A percentile compares a stretch with the other conserved stretches of the same genome.
phyloP scores from a whole-genome alignment of 208 protist species.

The Chromosphaera perkinsii region DNA sequence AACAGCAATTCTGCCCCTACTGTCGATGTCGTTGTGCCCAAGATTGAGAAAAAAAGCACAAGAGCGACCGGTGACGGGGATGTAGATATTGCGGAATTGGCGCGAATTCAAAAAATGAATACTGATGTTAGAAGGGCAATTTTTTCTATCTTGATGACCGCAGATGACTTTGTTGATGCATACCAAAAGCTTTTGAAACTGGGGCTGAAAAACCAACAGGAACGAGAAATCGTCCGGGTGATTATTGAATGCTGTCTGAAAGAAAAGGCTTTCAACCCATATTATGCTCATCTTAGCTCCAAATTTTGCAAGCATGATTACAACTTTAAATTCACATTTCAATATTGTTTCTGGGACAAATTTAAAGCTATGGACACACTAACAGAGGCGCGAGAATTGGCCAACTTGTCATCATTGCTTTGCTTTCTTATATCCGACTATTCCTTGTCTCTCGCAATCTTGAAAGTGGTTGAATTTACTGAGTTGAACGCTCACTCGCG shows the following conservation, averaged over 20 bases:
- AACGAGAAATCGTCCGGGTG: constrained; percentile 31
- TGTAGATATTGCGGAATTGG: constrained; percentile 5
- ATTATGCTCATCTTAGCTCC: constrained; percentile 9
- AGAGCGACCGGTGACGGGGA: not conserved
- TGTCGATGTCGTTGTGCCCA: not conserved
- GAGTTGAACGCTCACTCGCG: not conserved
- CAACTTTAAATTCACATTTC: constrained; percentile 29
- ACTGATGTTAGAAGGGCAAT: constrained; percentile 29
- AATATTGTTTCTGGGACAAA: constrained; percentile 21
- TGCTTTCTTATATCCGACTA: not conserved
- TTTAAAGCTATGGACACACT: too few species aligned
- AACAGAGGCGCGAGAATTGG: too few species aligned
- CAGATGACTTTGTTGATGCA: constrained; percentile 25
- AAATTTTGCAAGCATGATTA: constrained; percentile 20
- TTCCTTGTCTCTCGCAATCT: not conserved
- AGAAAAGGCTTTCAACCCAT: constrained; percentile 32
- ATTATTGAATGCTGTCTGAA: constrained; percentile 31
- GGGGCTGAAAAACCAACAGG: constrained; percentile 31
- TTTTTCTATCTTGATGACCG: constrained; percentile 27
- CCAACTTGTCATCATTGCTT: not conserved
- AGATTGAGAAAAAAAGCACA: not conserved
- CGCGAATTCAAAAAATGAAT: constrained; percentile 22
- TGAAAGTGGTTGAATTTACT: constrained; percentile 6
- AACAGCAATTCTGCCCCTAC: not conserved
- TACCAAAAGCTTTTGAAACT: constrained; percentile 23